These are phyloP conservation scores for Endotrypanum monterogeii DNA, from an alignment of 208 protist genomes.

Conservation along the genomic window DNA sequence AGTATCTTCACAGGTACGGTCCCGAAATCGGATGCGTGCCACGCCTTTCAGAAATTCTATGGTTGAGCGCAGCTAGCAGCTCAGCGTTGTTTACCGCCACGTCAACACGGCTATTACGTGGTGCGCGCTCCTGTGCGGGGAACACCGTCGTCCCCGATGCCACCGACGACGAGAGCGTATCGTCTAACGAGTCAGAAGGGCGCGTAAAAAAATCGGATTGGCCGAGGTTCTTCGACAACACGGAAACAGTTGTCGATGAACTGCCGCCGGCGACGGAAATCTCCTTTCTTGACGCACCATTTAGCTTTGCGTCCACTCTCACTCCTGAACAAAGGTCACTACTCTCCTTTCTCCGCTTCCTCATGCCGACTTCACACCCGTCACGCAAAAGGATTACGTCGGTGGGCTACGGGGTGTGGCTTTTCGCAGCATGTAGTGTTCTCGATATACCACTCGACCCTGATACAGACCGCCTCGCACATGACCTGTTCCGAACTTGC, in stretches of 20 bases:
- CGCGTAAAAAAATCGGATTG: background rate
- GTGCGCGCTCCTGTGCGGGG: constrained; percentile 18
- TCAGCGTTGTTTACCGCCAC: constrained; percentile 61
- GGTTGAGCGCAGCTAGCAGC: constrained; percentile 56
- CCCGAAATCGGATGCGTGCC: constrained; percentile 46
- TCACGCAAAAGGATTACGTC: constrained; percentile 4
- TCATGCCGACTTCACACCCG: constrained; percentile 36
- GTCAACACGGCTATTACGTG: constrained; percentile 46
- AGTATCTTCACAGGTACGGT: constrained; percentile 46
- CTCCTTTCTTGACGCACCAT: background rate
- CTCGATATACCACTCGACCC: constrained; percentile 81
- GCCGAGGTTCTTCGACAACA: constrained; percentile 33
- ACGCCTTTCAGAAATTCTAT: constrained; percentile 50
- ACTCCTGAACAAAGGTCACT: constrained; percentile 11
- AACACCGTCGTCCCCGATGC: background rate
- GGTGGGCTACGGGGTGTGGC: constrained; percentile 68
- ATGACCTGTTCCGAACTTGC: constrained; percentile 65
- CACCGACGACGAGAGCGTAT: constrained; percentile 1
- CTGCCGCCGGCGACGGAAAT: background rate
- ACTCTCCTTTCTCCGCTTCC: constrained; percentile 47
- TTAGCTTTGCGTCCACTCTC: background rate
- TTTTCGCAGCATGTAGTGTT: constrained; percentile 53
- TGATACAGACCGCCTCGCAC: constrained; percentile 71
- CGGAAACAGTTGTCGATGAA: constrained; percentile 6
- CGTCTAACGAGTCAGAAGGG: background rate